Percentiles rank a stretch among this genome's conserved stretches.
These are phyloP conservation scores for Rhizopogon salebrosus DNA, from an alignment of 768 basidiomycete genomes.

Conservation along the genomic window DNA sequence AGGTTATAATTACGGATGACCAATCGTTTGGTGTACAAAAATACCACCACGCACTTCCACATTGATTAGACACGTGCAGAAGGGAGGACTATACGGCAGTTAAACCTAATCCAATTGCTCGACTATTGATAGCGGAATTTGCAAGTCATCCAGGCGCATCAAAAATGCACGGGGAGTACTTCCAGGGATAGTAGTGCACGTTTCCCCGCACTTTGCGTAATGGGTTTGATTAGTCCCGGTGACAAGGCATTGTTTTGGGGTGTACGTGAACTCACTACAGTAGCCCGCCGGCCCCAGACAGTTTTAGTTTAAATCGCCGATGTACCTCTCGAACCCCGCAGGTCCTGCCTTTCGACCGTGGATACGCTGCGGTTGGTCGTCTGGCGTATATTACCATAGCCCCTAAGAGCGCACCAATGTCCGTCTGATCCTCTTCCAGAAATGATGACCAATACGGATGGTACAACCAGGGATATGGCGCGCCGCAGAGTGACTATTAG, in stretches of 20 bases:
- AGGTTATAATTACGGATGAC: neutral
- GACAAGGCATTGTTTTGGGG: neutral
- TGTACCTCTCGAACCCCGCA: neutral
- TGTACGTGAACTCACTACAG: neutral
- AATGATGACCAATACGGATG: too few relatives aligned
- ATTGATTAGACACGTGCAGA: neutral
- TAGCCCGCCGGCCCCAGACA: neutral
- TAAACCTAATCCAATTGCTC: neutral
- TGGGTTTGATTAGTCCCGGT: too few relatives aligned
- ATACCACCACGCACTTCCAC: neutral
- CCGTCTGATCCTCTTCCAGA: too few relatives aligned
- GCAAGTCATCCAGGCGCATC: neutral
- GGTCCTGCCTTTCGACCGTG: neutral
- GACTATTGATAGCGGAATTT: neutral
- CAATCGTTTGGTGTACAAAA: neutral
- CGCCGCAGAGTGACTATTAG: too few relatives aligned
- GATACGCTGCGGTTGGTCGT: neutral
- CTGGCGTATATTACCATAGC: neutral
- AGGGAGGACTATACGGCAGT: neutral
- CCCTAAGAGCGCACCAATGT: neutral
- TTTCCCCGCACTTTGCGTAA: neutral
- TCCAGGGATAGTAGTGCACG: neutral
- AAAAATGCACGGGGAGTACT: neutral
- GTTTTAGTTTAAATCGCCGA: neutral
- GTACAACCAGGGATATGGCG: too few relatives aligned